Evolutionary conservation across 208 protist species (phyloP).

Genomic region (Crithidia expoeki): DNA sequence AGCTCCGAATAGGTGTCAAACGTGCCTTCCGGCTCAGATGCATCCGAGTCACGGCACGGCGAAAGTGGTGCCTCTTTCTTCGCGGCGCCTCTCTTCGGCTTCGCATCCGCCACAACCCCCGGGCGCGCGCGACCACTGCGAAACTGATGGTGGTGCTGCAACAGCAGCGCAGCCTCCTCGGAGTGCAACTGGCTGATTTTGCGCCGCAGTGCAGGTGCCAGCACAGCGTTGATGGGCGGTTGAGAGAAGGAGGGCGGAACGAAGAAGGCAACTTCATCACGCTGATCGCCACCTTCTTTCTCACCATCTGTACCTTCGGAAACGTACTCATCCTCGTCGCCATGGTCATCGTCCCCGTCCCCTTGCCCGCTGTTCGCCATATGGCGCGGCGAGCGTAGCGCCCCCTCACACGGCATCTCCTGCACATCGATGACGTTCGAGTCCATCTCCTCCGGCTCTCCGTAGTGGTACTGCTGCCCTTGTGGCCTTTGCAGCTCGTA

Average conservation of each 20-base stretch:
- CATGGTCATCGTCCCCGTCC: conserved; percentile 20
- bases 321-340: conserved; percentile 5
- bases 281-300: neutral
- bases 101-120: neutral
- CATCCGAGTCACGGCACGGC: neutral
- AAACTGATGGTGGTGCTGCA: conserved; percentile 18
- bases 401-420: neutral
- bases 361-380: conserved; percentile 12
- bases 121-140: conserved; percentile 12
- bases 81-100: neutral
- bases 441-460: conserved; percentile 7
- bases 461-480: neutral
- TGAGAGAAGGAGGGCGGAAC: conserved; percentile 12
- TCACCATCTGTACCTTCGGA: neutral
- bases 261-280: conserved; percentile 17
- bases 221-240: conserved; percentile 22
- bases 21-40: conserved; percentile 21
- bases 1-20: conserved; percentile 62
- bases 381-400: neutral
- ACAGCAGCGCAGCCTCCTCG: conserved; percentile 21
- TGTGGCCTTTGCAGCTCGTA: neutral
- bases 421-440: conserved; percentile 10
- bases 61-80: neutral
- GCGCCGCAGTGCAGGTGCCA: conserved; percentile 43
- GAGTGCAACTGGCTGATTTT: conserved; percentile 48